These are phyloP conservation scores for Calonectria crousiana DNA, from an alignment of 2,329 filamentous ascomycete species.

Conservation along the genomic window DNA sequence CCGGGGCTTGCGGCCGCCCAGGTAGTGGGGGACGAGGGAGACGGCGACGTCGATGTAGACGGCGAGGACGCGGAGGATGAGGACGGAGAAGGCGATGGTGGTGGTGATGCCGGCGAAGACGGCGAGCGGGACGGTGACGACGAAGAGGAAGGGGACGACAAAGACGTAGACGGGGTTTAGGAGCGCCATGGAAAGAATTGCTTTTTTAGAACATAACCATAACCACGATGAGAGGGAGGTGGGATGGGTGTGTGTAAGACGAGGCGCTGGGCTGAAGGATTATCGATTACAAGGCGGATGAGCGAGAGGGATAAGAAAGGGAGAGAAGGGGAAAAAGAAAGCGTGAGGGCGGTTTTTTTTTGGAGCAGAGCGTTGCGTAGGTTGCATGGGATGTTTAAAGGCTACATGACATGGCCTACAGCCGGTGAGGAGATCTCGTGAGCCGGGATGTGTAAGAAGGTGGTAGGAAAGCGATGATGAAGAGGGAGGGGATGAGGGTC, in stretches of 20 bases:
- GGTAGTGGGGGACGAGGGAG: constrained; percentile 67
- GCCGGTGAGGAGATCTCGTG: constrained; percentile 12
- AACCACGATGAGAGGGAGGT: not conserved
- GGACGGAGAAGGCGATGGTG: constrained; percentile 69
- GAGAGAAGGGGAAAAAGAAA: constrained; percentile 12
- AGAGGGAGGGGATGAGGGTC: constrained; percentile 4
- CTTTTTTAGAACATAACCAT: constrained; percentile 36
- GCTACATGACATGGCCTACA: constrained; percentile 21
- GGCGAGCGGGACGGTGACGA: constrained; percentile 73
- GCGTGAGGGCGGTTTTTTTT: not conserved
- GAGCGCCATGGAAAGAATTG: constrained; percentile 58
- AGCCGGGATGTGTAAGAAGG: constrained; percentile 6
- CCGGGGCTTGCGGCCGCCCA: constrained; percentile 56
- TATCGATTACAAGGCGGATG: constrained; percentile 6
- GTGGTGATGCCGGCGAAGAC: constrained; percentile 74
- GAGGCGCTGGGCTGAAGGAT: constrained; percentile 10
- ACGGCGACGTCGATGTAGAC: constrained; percentile 74
- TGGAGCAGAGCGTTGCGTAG: not conserved
- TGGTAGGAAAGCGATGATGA: not conserved
- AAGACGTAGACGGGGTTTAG: constrained; percentile 68
- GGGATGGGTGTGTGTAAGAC: constrained; percentile 18
- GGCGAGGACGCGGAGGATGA: constrained; percentile 70
- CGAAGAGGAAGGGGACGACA: constrained; percentile 71
- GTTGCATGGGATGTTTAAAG: constrained; percentile 3
- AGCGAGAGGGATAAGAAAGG: constrained; percentile 17